Conservation (phyloP, 1,139 yeast species). For the Candida sojae region DNA sequence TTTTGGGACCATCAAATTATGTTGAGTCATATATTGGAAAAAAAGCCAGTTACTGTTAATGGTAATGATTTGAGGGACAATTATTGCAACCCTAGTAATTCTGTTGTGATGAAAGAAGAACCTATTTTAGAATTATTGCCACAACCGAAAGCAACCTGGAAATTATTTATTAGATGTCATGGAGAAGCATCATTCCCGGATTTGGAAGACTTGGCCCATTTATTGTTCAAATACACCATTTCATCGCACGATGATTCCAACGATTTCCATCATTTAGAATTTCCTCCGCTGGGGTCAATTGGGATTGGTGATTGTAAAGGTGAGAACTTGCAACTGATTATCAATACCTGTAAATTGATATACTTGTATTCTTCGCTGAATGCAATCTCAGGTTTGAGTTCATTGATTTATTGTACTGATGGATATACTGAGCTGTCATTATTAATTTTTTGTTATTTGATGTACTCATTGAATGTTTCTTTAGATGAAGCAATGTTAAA, state of each 20-base stretch:
- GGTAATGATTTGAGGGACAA: slow-evolving; percentile 23
- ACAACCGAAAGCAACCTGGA: slow-evolving; percentile 40
- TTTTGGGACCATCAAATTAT: slow-evolving; percentile 49
- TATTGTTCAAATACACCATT: slow-evolving; percentile 36
- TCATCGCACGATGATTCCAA: slow-evolving; percentile 22
- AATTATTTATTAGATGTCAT: slow-evolving; percentile 39
- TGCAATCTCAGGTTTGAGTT: slow-evolving; percentile 19
- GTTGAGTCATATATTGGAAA: slow-evolving; percentile 25
- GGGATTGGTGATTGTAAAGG: slow-evolving; percentile 69
- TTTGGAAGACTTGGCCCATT: slow-evolving; percentile 31
- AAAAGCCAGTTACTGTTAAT: slow-evolving; percentile 2
- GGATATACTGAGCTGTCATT: slow-evolving; percentile 92
- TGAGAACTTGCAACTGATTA: slow-evolving; percentile 54
- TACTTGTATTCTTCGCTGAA: slow-evolving; percentile 42
- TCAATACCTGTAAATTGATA: slow-evolving; percentile 64
- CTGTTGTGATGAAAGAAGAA: slow-evolving; percentile 14
- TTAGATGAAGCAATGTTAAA: slow-evolving; percentile 56
- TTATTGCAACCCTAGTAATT: slow-evolving; percentile 47
- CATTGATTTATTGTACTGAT: slow-evolving; percentile 77
- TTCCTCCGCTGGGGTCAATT: slow-evolving; percentile 84
- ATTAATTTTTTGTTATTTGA: slow-evolving; percentile 66
- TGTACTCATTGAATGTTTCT: slow-evolving; percentile 62
- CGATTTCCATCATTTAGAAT: slow-evolving; percentile 50
- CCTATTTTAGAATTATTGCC: slow-evolving; percentile 26
- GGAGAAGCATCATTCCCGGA: slow-evolving; percentile 65